A percentile compares a stretch with the other conserved stretches of the same genome.
Conservation (phyloP, 805 yeast genomes). For the Nadsonia fulvescens region DNA sequence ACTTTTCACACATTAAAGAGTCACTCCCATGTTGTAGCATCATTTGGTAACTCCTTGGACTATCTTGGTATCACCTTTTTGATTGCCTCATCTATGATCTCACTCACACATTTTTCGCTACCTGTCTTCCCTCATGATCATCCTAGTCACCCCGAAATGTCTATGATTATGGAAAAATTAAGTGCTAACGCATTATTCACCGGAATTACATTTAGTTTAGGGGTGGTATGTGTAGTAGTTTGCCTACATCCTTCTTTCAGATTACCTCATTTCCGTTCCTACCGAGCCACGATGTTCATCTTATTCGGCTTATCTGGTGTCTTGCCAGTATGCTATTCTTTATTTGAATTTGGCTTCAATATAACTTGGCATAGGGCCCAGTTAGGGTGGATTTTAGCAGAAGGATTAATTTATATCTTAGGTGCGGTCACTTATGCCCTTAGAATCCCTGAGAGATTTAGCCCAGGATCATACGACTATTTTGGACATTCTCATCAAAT, state of each 20-base stretch:
- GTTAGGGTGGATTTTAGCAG: slow-evolving; percentile 43
- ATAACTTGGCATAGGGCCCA: slow-evolving; percentile 35
- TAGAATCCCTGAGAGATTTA: slow-evolving; percentile 56
- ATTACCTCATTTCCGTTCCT: slow-evolving; percentile 54
- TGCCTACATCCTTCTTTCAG: slow-evolving; percentile 52
- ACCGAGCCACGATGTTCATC: slow-evolving; percentile 63
- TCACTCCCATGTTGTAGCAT: slow-evolving; percentile 38
- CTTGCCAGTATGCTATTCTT: slow-evolving; percentile 46
- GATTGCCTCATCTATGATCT: slow-evolving; percentile 44
- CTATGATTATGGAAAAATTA: slow-evolving; percentile 10
- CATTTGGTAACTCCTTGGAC: slow-evolving; percentile 50
- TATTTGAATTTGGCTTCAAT: slow-evolving; percentile 27
- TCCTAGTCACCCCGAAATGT: slow-evolving; percentile 13
- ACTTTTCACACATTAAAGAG: slow-evolving; percentile 49
- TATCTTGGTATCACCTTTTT: slow-evolving; percentile 58
- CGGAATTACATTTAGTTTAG: slow-evolving; percentile 36
- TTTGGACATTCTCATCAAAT: slow-evolving; percentile 76
- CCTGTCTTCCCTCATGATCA: too few relatives aligned
- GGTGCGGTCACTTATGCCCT: slow-evolving; percentile 72
- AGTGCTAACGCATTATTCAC: slow-evolving; percentile 5
- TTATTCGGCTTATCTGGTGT: slow-evolving; percentile 63
- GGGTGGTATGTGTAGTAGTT: slow-evolving; percentile 39
- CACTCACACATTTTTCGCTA: slow-evolving; percentile 29
- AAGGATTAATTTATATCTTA: slow-evolving; percentile 54
- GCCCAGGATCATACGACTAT: slow-evolving; percentile 47